Evolutionary conservation across 768 basidiomycete species (phyloP).

Genomic region (Terana coerulea): DNA sequence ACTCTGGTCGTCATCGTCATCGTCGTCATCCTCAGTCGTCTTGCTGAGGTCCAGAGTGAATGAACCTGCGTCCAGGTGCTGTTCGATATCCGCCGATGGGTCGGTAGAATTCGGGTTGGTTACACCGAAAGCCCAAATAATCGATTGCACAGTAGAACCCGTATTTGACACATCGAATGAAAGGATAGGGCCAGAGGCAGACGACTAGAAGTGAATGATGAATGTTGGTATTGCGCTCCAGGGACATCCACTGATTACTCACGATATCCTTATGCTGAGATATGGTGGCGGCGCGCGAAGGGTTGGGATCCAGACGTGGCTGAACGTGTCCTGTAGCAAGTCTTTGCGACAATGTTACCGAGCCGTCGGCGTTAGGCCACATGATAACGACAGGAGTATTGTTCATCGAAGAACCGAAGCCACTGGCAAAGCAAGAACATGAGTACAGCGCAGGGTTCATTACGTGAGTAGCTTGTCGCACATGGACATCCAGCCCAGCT

Average conservation of each 20-base stretch:
- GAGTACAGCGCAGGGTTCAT: neutral
- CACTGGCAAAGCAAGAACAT: constrained; percentile 22
- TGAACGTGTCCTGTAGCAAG: constrained; percentile 42
- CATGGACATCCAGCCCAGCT: constrained; percentile 56
- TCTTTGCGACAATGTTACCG: constrained; percentile 57
- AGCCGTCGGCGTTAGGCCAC: constrained; percentile 48
- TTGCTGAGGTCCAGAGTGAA: constrained; percentile 33
- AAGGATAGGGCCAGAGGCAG: constrained; percentile 23
- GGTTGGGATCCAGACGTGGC: constrained; percentile 41
- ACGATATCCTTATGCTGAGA: constrained; percentile 30
- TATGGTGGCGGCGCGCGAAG: constrained; percentile 41
- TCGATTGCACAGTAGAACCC: constrained; percentile 23
- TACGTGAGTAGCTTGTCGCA: constrained; percentile 24
- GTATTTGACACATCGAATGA: constrained; percentile 30
- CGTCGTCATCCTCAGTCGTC: constrained; percentile 11
- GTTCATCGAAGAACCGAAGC: constrained; percentile 49
- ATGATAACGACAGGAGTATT: constrained; percentile 53
- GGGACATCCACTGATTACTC: constrained; percentile 14
- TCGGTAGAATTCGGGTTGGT: constrained; percentile 27
- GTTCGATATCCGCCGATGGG: constrained; percentile 27
- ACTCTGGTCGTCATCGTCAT: constrained; percentile 1
- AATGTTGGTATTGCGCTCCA: no score
- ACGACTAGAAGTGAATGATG: constrained; percentile 6
- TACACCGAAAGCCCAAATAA: constrained; percentile 39
- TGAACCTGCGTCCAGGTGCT: constrained; percentile 34